Evolutionary conservation across 2,329 filamentous ascomycete genomes (phyloP), one percentile per base, ranked within the genome.

Genomic region (Podosphaera xanthii): DNA sequence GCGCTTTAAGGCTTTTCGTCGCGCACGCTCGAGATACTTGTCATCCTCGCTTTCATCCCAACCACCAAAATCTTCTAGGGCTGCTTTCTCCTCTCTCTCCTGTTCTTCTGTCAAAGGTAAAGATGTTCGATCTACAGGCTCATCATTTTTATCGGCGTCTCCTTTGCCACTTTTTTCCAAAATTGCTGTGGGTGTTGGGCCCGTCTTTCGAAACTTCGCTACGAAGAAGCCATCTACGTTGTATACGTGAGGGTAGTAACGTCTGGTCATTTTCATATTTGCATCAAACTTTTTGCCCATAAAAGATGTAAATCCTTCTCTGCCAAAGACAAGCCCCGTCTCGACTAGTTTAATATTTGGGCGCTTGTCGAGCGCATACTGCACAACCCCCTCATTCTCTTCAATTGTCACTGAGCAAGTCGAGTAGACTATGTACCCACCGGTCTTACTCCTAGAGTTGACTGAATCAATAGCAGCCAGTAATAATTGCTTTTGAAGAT

Each of bases 141-240:
- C 75, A 55, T 74, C 73, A 9, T 64, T 64, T n/a, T 64, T 63
- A 62, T 42, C 58, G 0, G 50, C 49, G 22, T 48, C 58, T 1
- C 61, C 62, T 35, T 65, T 66, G 1, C 66, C 64, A 8, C 64
- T 63, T 42, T 63, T 67, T 38, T 63, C 65, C 2, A 66, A 65
- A 64, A 60, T 67, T 64, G 30, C 80, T 60, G 76, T 73, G 0
- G 86, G 83, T 48, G 86, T 40, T 2, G 87, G 85, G 0, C 82
- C 91, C 14, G 81, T 81, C 78, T 98, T 98, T 73, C 94, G 90
- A 73, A 98, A 86, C 72, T 98, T 98, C 68, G 89, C 87, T 62
- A 98, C 92, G 70, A 89, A 98, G 82, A 98, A 98, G 63, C 92
- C 92, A 70, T 97, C 92, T 40, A 98, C 89, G 73, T 96, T 95